Base-by-base conservation (phyloP, 306 rosid species). In the Lotus japonicus region DNA sequence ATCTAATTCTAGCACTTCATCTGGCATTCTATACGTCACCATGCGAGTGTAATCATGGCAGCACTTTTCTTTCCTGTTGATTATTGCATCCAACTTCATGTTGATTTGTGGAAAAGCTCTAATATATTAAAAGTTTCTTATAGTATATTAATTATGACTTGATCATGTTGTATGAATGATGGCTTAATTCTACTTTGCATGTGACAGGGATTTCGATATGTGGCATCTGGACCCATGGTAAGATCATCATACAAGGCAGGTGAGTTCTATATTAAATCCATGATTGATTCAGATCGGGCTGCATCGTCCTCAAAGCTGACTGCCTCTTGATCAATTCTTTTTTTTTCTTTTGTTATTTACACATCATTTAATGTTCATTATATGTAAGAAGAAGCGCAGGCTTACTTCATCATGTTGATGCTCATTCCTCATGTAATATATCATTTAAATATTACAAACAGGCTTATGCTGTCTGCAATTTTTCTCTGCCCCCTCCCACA, bases 171-270 rank as follows among this genome's bases (percentile, higher is more conserved):
- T 55, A 16, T 58, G 71, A 57, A 74, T 64, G 72, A 66, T 63
- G 31, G 43, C 60, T 53, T 31, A 44, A 31, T 64, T 69, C 45
- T 77, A 64, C 53, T 66, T 77, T 67, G 73, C 41, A 51, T 74
- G 73, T 54, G 72, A 70, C 84, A 88, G 97, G 97, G 96, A 44
- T 91, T 94, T 70, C 90, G 90, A 50, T 88, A 90, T 50, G 95
- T 94, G 70, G 99, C 97, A 31, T 88, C 97, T 63, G 92, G 99
- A 51, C 99, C 96, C 53, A 82, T 90, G 92, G 97, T 94, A 58
- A 94, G 97, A 75, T 94, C 96, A 26, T 90, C 96, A 57, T 94
- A 88, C 81, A 86, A 90, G 62, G 98, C 98, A 26, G 98, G 95
- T 56, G 97, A 88, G 73, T 94, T 77, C 88, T 89, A 92, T 66